Base-by-base conservation (phyloP, 2,329 filamentous ascomycete species). In the Aspergillus hortae region DNA sequence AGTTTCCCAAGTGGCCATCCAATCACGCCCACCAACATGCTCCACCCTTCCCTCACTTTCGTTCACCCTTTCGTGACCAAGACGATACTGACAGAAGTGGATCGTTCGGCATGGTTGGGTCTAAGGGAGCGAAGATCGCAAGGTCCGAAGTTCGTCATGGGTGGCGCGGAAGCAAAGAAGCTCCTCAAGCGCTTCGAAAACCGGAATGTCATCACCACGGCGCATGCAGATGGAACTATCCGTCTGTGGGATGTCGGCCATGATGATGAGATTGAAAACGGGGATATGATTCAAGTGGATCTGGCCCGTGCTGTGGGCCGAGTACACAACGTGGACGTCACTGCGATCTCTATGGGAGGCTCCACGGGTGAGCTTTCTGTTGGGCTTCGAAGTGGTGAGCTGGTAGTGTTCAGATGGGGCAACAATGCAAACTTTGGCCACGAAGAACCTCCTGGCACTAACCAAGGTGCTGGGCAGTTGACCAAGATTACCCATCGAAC, bases 1-100 rank as follows among this genome's bases (percentile, higher is more conserved):
- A 95, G 87, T 62, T 97, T 97, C 66, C 94, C 94, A 0, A 94
- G 87, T 44, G 94, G 94, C 25, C 89, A 92, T 69, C 88, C 90
- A 1, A 95, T 97, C 50, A 89, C 86, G 25, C 91, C 94, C 1
- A 96, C 92, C 4, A 96, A 96, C 63, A 90, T 96, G 71, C 80
- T 99, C 5, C 92, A 95, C 64, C 83, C 92, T 0, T 96, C 89
- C 2, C 74, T 96, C 43, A 88, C 88, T 1, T 89, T 96, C 56
- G 87, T 96, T 6, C 91, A 96, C 65, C 94, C 94, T 0, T 97
- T 95, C 66, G 84, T 94, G 52, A 88, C 84, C 49, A 84, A 85
- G 46, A 78, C 89, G 47, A 80, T 83, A 14, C 78, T 95, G n/a
- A 81, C 89, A 9, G 81, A 83, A 11, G 77, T 97, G 10, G 86